A percentile compares a stretch with the other conserved stretches of the same genome.
phyloP scores from a whole-genome alignment of 2,329 filamentous ascomycete genomes.

The Colletotrichum sidae region DNA sequence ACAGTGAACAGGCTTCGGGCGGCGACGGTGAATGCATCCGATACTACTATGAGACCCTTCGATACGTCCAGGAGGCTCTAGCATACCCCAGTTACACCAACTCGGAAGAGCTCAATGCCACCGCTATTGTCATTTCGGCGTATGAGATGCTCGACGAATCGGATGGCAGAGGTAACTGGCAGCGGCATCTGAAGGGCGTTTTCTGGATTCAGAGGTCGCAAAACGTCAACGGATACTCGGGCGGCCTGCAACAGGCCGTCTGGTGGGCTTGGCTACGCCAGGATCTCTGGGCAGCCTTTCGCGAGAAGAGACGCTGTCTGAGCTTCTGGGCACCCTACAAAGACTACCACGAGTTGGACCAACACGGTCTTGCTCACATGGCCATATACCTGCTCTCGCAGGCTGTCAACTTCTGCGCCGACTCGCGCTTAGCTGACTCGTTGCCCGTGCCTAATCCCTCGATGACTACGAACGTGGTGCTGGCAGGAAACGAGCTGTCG shows the following conservation, averaged over 20 bases:
- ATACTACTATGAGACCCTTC: constrained; percentile 73
- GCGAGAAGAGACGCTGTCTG: constrained; percentile 65
- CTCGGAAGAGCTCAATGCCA: constrained; percentile 68
- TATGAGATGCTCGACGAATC: constrained; percentile 75
- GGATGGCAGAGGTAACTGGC: constrained; percentile 65
- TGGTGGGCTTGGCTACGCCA: constrained; percentile 78
- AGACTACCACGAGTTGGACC: constrained; percentile 58
- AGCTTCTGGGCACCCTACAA: constrained; percentile 69
- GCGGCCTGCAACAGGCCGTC: constrained; percentile 66
- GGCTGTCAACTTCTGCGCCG: constrained; percentile 68
- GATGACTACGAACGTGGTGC: constrained; percentile 26
- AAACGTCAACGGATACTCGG: constrained; percentile 68
- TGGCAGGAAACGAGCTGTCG: constrained; percentile 40
- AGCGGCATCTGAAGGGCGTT: constrained; percentile 71
- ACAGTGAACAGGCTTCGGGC: constrained; percentile 26
- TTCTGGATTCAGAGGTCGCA: constrained; percentile 75
- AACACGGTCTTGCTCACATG: constrained; percentile 64
- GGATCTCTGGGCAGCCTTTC: constrained; percentile 73
- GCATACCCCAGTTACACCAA: constrained; percentile 67
- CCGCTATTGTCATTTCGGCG: constrained; percentile 69
- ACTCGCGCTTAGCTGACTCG: constrained; percentile 43
- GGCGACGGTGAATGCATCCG: constrained; percentile 49
- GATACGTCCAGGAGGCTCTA: constrained; percentile 71
- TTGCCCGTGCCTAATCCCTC: constrained; percentile 25
- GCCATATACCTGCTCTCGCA: constrained; percentile 67